Base-by-base conservation (phyloP, 179 eudicot genomes). In the Silene vulgaris region DNA sequence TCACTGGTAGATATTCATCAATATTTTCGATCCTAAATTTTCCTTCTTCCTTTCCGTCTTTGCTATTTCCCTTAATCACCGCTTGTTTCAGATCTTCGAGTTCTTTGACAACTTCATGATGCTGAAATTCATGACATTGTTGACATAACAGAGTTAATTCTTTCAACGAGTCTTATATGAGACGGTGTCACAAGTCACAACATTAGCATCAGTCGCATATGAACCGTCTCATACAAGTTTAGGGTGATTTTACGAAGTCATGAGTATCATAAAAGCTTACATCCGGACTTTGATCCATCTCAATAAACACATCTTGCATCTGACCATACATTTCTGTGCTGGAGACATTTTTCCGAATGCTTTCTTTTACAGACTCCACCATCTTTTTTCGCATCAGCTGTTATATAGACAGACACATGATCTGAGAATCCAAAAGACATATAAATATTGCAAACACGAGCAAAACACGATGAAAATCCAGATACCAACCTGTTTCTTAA, bases 231-330 rank as follows among this genome's bases (percentile, higher is more conserved):
- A 16, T 26, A 56, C 16, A 52, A 8, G 32, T 5, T 8, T 26
- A 6, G 9, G 20, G 26, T 23, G 26, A 23, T 23, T 23, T 23
- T 23, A 23, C 26, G 26, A 23, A 23, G 26, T 23, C 26, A 23
- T 13, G 6, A 29, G 37, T 14, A 65, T 28, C 30, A 28, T 12
- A 65, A 65, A 28, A 59, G 82, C 87, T 86, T 82, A 88, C 92
- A 54, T 79, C 81, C 13, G 92, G 88, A 69, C 81, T 80, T 43
- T 80, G 85, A 69, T 90, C 96, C 85, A 88, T 87, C 75, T 88
- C 85, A 45, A 90, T 84, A 78, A 90, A 90, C 60, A 90, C 96
- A 21, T 81, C 90, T 85, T 88, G 83, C 90, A 90, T 90, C 75
- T 86, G 85, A 48, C 89, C 87, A 79, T 88, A 90, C 4, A 90